Base-by-base conservation (phyloP, 169 alveolate species). In the Plasmodium billcollinsi region DNA sequence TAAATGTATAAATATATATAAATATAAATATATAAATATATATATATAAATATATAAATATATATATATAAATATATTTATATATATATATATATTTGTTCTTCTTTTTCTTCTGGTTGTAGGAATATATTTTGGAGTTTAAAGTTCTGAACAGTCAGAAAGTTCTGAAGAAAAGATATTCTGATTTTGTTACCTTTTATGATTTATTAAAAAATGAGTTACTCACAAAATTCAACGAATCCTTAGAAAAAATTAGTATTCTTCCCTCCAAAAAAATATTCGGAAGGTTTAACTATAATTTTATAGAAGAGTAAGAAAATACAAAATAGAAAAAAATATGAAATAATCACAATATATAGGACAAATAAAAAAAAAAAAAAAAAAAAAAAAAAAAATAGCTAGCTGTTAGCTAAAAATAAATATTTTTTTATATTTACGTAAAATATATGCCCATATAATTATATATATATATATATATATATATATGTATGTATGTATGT, bases 111-210 rank as follows among this genome's bases (percentile, higher is more conserved):
- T 14, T 8, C 73, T 33, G 8, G 39, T 5, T 54, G 54, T 69
- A 76, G 89, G 89, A 76, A 56, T 76, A 76, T 59, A 54, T 76
- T 33, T 73, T 76, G 3, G 89, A 76, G 67, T 76, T 76, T 69
- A 76, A 76, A 33, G 89, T 70, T 50, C 75, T 76, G 71, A 76
- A 65, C 59, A 76, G 52, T 39, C 89, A 76, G 66, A 76, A 76
- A 58, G 58, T 76, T 50, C 45, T 76, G 70, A 76, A 76, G 26
- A 76, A 76, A 45, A 62, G 89, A 21, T 76, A 49, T 59, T 76
- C 89, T 1, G 89, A 76, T 12, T 76, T 76, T 33, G 76, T 76
- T 9, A 26, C 76, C 18, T 76, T 76, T 63, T 76, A 76, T 59
- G 70, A 63, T 0, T 66, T 26, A 43, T 59, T 76, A 24, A 76